Evolutionary conservation across 2,329 filamentous ascomycete species (phyloP).

Genomic region (Lecanicillium sp.): DNA sequence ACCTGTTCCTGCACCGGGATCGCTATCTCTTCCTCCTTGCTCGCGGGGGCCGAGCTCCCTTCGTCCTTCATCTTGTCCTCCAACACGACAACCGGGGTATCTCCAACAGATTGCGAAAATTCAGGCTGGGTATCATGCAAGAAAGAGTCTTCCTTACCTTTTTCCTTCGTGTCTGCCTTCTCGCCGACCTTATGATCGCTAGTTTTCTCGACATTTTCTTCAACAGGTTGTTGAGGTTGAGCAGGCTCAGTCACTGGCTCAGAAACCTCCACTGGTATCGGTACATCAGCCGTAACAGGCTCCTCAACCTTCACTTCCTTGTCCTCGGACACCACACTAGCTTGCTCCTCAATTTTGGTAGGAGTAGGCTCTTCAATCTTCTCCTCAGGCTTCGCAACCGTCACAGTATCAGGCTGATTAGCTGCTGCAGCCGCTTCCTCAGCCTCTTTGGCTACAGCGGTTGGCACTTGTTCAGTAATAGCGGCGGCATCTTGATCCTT

Average conservation of each 20-base stretch:
- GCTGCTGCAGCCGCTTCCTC: not conserved
- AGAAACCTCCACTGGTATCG: conserved; percentile 1
- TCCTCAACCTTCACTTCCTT: conserved; percentile 6
- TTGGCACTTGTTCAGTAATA: too few species aligned
- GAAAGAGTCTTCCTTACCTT: conserved; percentile 6
- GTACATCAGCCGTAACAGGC: conserved; percentile 5
- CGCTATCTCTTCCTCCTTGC: too few species aligned
- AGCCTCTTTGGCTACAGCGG: not conserved
- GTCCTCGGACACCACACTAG: conserved; percentile 1
- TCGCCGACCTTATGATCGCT: not conserved
- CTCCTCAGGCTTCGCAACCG: not conserved
- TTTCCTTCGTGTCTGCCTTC: conserved; percentile 17
- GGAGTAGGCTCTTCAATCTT: not conserved
- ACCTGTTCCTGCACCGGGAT: too few species aligned
- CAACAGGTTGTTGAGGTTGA: conserved; percentile 15
- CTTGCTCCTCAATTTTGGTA: conserved; percentile 1
- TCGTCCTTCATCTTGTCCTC: conserved; percentile 5
- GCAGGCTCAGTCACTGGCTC: conserved; percentile 9
- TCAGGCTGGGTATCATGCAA: conserved; percentile 8
- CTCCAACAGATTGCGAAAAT: conserved; percentile 4
- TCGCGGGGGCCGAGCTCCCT: conserved; percentile 3
- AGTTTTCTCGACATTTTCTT: not conserved
- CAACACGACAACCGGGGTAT: conserved; percentile 7
- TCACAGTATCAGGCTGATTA: not conserved
- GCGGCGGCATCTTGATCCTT: too few species aligned